phyloP scores from a whole-genome alignment of 1,284 basidiomycete genomes.

The Leccinum fuscescens region DNA sequence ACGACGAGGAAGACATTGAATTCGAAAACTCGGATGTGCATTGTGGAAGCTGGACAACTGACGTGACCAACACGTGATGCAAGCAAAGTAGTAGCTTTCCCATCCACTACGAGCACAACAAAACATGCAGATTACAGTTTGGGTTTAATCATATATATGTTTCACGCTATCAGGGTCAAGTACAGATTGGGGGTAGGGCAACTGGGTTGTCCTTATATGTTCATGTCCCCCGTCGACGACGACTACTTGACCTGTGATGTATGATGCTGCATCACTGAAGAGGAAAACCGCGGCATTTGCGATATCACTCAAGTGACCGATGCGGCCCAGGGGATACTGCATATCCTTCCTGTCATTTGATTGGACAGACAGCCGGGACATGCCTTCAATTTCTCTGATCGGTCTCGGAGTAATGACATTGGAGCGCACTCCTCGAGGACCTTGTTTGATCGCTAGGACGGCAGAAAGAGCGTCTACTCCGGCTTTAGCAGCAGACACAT shows the following conservation, averaged over 20 bases:
- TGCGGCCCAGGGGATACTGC: conserved; percentile 58
- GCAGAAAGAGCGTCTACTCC: conserved; percentile 86
- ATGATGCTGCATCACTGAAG: conserved; percentile 85
- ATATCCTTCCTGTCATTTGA: neutral
- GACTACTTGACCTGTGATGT: conserved; percentile 74
- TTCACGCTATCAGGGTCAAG: conserved; percentile 53
- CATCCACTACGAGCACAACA: neutral
- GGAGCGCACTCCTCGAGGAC: conserved; percentile 89
- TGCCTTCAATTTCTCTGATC: conserved; percentile 84
- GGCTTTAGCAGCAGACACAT: conserved; percentile 94
- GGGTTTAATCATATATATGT: conserved; percentile 38
- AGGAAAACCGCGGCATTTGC: conserved; percentile 83
- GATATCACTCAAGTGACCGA: conserved; percentile 72
- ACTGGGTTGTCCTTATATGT: conserved; percentile 46
- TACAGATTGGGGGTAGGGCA: conserved; percentile 69
- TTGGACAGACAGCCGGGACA: conserved; percentile 49
- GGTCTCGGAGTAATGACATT: conserved; percentile 92
- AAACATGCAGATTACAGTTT: conserved; percentile 31
- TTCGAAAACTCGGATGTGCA: neutral
- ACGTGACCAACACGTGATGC: conserved; percentile 11
- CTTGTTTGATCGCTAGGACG: conserved; percentile 90
- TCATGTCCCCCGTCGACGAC: conserved; percentile 69
- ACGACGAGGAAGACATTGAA: conserved; percentile 17
- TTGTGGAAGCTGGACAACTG: neutral
- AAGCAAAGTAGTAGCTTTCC: neutral